A percentile compares a stretch with the other conserved stretches of the same genome.
These are phyloP conservation scores for Rhizophlyctis rosea DNA, from an alignment of 192 early-diverging fungal species.

Conservation along the genomic window DNA sequence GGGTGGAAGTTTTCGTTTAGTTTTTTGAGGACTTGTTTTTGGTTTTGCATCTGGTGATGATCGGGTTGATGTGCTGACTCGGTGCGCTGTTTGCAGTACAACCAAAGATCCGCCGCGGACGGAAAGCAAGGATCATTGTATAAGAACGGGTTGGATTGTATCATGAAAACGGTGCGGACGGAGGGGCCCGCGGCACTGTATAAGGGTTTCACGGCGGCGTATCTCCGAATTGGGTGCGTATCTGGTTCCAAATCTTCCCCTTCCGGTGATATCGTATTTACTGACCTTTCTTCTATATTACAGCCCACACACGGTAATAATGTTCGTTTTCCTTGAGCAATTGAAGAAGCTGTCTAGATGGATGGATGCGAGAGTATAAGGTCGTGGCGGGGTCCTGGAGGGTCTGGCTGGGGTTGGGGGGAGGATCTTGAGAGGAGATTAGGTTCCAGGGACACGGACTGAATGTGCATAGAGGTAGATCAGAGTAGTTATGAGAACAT, in stretches of 20 bases:
- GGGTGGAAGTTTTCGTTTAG: not conserved
- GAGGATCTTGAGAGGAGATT: no score
- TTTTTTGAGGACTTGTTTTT: no score
- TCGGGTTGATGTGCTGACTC: no score
- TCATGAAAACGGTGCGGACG: conserved; percentile 74
- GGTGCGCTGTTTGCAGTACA: conserved; percentile 53
- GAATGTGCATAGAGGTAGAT: no score
- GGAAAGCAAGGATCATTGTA: conserved; percentile 74
- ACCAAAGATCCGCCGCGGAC: conserved; percentile 64
- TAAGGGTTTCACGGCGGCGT: conserved; percentile 92
- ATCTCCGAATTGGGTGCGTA: conserved; percentile 79
- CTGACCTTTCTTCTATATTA: conserved; percentile 7
- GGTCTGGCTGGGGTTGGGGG: no score
- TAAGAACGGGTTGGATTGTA: conserved; percentile 76
- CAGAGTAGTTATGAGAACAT: no score
- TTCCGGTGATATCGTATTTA: not conserved
- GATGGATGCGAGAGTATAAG: no score
- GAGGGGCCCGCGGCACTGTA: conserved; percentile 84
- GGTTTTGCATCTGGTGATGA: no score
- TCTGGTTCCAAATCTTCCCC: no score
- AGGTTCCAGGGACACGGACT: no score
- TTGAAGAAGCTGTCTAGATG: conserved; percentile 20
- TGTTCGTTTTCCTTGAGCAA: conserved; percentile 89
- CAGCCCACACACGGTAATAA: conserved; percentile 87
- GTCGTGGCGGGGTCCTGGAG: no score